Conservation (phyloP, 768 basidiomycete species). For the Russula brevipes region DNA sequence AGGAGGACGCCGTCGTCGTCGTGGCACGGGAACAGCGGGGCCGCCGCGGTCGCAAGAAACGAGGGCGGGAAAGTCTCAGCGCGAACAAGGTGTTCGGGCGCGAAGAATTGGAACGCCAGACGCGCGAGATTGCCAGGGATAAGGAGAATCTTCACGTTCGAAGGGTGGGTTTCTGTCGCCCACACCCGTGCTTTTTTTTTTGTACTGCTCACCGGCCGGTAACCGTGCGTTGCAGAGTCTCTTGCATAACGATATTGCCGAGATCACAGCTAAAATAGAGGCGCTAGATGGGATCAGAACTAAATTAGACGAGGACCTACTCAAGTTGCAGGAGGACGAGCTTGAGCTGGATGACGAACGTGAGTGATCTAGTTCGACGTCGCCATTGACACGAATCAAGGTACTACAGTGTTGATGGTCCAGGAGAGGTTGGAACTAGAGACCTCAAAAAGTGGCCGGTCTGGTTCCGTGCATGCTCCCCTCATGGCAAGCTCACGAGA, state of each 20-base stretch:
- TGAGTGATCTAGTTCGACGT: slow-evolving; percentile 37
- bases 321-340: slow-evolving; percentile 91
- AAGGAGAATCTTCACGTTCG: slow-evolving; percentile 90
- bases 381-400: slow-evolving; percentile 8
- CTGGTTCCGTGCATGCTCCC: slow-evolving; percentile 37
- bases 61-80: slow-evolving; percentile 61
- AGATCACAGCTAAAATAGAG: slow-evolving; percentile 87
- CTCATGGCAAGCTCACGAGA: slow-evolving; percentile 57
- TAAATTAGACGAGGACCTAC: slow-evolving; percentile 74
- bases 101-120: slow-evolving; percentile 81
- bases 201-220: slow-evolving; percentile 4
- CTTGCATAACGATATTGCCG: slow-evolving; percentile 78
- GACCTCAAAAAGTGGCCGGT: slow-evolving; percentile 36
- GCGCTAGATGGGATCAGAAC: slow-evolving; percentile 74
- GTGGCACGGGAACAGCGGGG: slow-evolving; percentile 41
- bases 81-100: slow-evolving; percentile 67
- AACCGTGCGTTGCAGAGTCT: slow-evolving; percentile 51
- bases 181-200: slow-evolving; percentile 1
- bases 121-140: slow-evolving; percentile 80
- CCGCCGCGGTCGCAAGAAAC: slow-evolving; percentile 42
- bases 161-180: slow-evolving; percentile 44
- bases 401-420: slow-evolving; percentile 72
- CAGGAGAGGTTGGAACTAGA: slow-evolving; percentile 78
- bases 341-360: slow-evolving; percentile 95
- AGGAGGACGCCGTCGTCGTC: slow-evolving; percentile 67